Conservation (phyloP, 1,284 basidiomycete genomes). For the Fomitopsis schrenkii region DNA sequence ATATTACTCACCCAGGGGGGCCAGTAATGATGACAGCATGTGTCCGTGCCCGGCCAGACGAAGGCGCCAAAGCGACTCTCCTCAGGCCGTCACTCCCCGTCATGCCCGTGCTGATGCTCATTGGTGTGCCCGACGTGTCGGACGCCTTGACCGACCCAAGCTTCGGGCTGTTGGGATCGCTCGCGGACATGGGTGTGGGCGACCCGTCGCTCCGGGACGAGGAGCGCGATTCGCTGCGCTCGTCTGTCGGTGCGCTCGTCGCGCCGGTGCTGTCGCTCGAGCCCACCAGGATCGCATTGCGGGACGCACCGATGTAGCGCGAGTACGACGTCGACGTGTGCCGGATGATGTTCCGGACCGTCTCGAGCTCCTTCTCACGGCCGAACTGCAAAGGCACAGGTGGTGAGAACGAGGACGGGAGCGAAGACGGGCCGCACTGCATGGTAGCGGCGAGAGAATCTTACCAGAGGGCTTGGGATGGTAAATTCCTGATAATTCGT, state of each 20-base stretch:
- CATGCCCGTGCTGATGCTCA: slow-evolving; percentile 26
- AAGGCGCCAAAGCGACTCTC: slow-evolving; percentile 38
- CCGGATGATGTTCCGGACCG: slow-evolving; percentile 60
- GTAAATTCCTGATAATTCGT: slow-evolving; percentile 50
- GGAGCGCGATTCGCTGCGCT: slow-evolving; percentile 43
- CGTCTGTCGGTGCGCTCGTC: slow-evolving; percentile 29
- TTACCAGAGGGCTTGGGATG: slow-evolving; percentile 58
- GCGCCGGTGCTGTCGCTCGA: slow-evolving; percentile 31
- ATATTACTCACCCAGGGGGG: slow-evolving; percentile 50
- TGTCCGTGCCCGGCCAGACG: slow-evolving; percentile 40
- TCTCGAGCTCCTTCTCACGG: slow-evolving; percentile 63
- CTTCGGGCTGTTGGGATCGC: slow-evolving; percentile 10
- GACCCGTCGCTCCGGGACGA: slow-evolving; percentile 39
- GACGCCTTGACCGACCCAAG: slow-evolving; percentile 15
- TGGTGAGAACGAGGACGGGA: background rate
- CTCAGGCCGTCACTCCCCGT: slow-evolving; percentile 37
- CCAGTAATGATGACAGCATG: slow-evolving; percentile 62
- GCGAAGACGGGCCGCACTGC: background rate
- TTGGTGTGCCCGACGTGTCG: slow-evolving; percentile 14
- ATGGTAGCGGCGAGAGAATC: slow-evolving; percentile 8
- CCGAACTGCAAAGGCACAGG: slow-evolving; percentile 44
- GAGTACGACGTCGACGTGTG: slow-evolving; percentile 62
- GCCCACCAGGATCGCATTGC: slow-evolving; percentile 36
- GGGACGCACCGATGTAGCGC: slow-evolving; percentile 42
- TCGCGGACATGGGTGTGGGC: slow-evolving; percentile 15